Percentiles rank a stretch among this genome's conserved stretches.
Evolutionary conservation across 2,329 filamentous ascomycete genomes (phyloP).

Genomic region (Alternaria triticimaculans): DNA sequence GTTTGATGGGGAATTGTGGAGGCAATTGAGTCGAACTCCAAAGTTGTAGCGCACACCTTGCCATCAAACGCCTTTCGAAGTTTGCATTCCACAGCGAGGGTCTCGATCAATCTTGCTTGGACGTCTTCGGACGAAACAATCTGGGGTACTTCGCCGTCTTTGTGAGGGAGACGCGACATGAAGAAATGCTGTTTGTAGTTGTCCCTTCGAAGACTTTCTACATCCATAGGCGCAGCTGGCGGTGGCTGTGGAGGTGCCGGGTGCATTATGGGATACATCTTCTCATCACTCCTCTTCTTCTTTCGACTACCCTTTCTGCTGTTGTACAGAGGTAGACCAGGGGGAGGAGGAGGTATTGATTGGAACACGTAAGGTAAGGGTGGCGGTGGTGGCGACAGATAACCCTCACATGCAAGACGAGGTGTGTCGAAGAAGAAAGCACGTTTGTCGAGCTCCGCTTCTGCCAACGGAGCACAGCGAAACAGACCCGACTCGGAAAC

Average conservation of each 20-base stretch:
- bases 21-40: constrained; percentile 58
- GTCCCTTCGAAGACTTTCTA: constrained; percentile 14
- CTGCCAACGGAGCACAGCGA: neutral
- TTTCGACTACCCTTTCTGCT: neutral
- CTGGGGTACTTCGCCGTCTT: constrained; percentile 9
- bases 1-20: constrained; percentile 66
- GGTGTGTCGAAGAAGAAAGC: constrained; percentile 27
- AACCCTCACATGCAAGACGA: neutral
- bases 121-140: constrained; percentile 11
- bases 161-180: constrained; percentile 31
- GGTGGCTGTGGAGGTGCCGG: neutral
- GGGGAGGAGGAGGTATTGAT: neutral
- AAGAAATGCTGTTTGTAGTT: constrained; percentile 32
- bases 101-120: constrained; percentile 34
- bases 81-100: constrained; percentile 30
- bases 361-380: neutral
- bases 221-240: neutral
- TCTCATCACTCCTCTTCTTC: neutral
- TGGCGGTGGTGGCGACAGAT: constrained; percentile 4
- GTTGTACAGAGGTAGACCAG: neutral
- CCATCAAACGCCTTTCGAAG: constrained; percentile 29
- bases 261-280: neutral
- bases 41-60: constrained; percentile 8
- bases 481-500: constrained; percentile 4
- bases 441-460: constrained; percentile 17